Evolutionary conservation across 495 filamentous ascomycete genomes (phyloP).

Genomic region (Talaromyces liani): DNA sequence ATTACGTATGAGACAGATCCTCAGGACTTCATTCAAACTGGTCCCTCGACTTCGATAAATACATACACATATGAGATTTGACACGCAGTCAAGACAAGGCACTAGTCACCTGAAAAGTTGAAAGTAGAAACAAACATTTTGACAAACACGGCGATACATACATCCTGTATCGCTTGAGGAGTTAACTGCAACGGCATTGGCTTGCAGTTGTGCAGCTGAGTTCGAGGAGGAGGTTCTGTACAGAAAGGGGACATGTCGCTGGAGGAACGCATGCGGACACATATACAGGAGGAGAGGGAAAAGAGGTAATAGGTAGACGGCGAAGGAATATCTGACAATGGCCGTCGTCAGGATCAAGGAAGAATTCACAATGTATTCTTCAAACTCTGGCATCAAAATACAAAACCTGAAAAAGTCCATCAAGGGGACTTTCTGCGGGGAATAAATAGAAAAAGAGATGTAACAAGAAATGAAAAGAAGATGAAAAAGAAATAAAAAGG

Average conservation of each 20-base stretch:
- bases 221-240: not conserved
- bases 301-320: not conserved
- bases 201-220: not conserved
- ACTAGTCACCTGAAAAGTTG: not conserved
- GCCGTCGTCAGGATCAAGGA: not conserved
- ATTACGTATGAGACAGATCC: not conserved
- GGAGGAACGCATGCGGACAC: not conserved
- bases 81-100: not conserved
- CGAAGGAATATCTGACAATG: not conserved
- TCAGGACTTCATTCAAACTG: not conserved
- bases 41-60: not conserved
- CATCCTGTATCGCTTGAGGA: not conserved
- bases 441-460: conserved; percentile 2
- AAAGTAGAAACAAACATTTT: not conserved
- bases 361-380: not conserved
- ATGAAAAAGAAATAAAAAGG: not conserved
- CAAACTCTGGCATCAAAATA: not conserved
- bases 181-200: not conserved
- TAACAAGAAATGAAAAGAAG: conserved; percentile 1
- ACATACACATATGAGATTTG: conserved; percentile 7
- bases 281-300: not conserved
- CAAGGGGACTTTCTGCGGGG: conserved; percentile 1
- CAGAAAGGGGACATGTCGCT: not conserved
- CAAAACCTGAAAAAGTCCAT: conserved; percentile 1
- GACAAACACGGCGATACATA: not conserved